Base-by-base conservation (phyloP, 257 asterid genomes). In the Solanum corneliomulleri region DNA sequence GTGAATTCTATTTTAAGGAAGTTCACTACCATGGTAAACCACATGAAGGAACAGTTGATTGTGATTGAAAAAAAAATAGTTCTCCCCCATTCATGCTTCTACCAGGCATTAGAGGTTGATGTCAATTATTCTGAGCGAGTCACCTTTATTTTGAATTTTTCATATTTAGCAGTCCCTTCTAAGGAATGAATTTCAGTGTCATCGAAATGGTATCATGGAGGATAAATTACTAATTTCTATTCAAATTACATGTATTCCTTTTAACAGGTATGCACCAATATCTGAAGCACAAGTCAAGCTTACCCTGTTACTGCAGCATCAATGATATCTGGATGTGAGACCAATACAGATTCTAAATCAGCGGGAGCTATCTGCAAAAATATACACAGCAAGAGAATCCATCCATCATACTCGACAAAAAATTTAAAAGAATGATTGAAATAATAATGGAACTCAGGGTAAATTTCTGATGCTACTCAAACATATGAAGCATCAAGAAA, bases 281-380 rank as follows among this genome's bases (percentile, higher is more conserved):
- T 47, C 66, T 39, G 66, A 80, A 87, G 18, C 82, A 52, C 72
- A 18, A 62, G 77, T 39, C 42, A 86, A 41, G 82, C 92, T 85
- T 92, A 96, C 99, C 93, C 94, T 16, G 90, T 92, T 66, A 96
- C 97, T 74, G 97, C 99, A 21, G 91, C 98, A 90, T 96, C 98
- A 62, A 90, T 89, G 11, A 96, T 92, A 56, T 93, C 94, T 0
- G 98, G 96, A 87, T 96, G 97, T 82, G 94, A 86, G 37, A 89
- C 68, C 75, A 96, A 78, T 27, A 94, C 90, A 10, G 96, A 89
- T 89, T 96, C 99, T 35, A 96, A 92, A 92, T 96, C 99, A 86
- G 97, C 98, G 11, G 99, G 99, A 85, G 99, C 95, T 88, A 96
- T 91, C 99, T 96, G 93, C 88, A 88, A 52, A 56, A 83, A 14